phyloP scores from a whole-genome alignment of 2,329 filamentous ascomycete species.

The Tolypocladium sp. region DNA sequence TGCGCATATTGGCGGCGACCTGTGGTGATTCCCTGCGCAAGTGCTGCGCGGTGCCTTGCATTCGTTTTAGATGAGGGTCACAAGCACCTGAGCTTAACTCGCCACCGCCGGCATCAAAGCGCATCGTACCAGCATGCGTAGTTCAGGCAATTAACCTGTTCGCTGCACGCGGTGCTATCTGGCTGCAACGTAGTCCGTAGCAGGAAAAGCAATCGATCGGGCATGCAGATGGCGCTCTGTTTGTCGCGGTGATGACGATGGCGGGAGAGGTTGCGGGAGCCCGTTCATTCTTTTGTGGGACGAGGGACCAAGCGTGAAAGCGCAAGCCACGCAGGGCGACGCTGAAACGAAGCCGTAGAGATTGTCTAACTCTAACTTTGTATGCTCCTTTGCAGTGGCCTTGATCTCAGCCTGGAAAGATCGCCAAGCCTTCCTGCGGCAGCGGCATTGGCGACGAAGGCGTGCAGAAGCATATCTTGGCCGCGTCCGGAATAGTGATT shows the following conservation, averaged over 20 bases:
- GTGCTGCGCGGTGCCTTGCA: not conserved
- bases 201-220: not conserved
- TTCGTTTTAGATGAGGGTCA: not conserved
- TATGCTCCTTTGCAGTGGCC: too few species aligned
- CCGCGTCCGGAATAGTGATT: too few species aligned
- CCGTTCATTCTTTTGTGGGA: not conserved
- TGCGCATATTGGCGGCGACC: not conserved
- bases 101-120: not conserved
- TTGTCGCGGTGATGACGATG: not conserved
- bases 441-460: too few species aligned
- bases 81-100: too few species aligned
- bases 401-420: too few species aligned
- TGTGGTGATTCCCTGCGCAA: not conserved
- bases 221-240: not conserved
- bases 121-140: not conserved
- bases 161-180: not conserved
- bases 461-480: too few species aligned
- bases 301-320: not conserved
- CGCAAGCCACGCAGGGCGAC: not conserved
- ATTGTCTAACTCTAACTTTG: not conserved
- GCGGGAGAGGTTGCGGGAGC: not conserved
- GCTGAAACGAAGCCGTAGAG: too few species aligned
- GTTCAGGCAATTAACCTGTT: not conserved
- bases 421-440: too few species aligned
- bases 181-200: not conserved